These are phyloP conservation scores for Ochetophila trinervis DNA, from an alignment of 306 rosid genomes.

Conservation along the genomic window DNA sequence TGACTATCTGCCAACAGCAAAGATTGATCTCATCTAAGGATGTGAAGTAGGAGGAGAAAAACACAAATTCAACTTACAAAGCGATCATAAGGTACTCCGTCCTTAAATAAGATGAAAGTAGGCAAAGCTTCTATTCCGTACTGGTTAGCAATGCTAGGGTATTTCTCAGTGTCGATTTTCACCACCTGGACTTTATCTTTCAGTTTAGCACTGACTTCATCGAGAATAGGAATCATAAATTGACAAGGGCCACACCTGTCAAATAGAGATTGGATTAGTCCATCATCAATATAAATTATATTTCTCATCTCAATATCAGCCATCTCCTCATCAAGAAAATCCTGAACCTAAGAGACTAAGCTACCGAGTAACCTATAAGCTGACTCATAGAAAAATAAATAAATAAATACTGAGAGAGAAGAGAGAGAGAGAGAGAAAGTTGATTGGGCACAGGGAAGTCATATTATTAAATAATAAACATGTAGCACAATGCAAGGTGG, in stretches of 20 bases:
- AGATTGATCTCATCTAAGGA: not conserved
- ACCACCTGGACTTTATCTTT: conserved; percentile 64
- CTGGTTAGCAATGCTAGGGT: conserved; percentile 71
- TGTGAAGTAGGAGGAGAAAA: conserved; percentile 5
- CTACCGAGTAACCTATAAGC: too few species aligned
- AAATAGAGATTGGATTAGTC: conserved; percentile 25
- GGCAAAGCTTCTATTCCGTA: conserved; percentile 88
- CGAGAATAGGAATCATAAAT: conserved; percentile 80
- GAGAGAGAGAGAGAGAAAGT: not conserved
- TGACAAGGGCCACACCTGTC: conserved; percentile 99
- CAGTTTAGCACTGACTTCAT: conserved; percentile 66
- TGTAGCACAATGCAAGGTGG: not conserved
- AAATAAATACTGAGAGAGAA: not conserved
- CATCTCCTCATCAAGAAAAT: not conserved
- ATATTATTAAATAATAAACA: not conserved
- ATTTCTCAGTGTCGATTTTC: conserved; percentile 94
- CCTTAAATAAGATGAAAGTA: conserved; percentile 85
- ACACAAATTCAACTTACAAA: conserved; percentile 56
- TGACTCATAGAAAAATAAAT: not conserved
- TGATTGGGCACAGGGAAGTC: not conserved
- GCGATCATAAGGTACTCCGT: conserved; percentile 71
- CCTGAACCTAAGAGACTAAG: not conserved
- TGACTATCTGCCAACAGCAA: not conserved
- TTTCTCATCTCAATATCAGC: not conserved
- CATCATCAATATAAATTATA: not conserved